These are phyloP conservation scores for Drechmeria coniospora DNA, from an alignment of 2,329 filamentous ascomycete genomes.

Conservation along the genomic window DNA sequence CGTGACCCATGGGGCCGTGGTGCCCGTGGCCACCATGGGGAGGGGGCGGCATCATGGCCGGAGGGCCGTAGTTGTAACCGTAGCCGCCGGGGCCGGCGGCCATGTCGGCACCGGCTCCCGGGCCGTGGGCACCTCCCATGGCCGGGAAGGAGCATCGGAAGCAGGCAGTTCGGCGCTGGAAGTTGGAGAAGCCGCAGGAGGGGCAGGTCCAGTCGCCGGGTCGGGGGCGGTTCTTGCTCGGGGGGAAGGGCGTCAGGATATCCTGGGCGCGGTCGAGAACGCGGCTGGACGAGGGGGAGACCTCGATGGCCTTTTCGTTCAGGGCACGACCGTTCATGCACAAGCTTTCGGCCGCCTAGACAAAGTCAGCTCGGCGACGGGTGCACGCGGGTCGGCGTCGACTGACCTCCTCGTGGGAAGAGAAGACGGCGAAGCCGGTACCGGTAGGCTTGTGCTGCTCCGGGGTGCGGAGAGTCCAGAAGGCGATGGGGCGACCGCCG, in stretches of 20 bases:
- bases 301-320: constrained; percentile 98
- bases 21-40: constrained; percentile 64
- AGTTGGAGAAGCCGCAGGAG: constrained; percentile 97
- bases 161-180: constrained; percentile 93
- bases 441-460: constrained; percentile 99
- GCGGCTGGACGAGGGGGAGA: constrained; percentile 91
- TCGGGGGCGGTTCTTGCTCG: constrained; percentile 93
- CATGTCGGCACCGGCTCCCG: constrained; percentile 53
- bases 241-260: constrained; percentile 92
- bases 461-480: constrained; percentile 94
- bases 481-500: constrained; percentile 90
- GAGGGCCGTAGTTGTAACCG: constrained; percentile 47
- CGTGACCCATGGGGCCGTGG: constrained; percentile 38
- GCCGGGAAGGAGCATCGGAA: constrained; percentile 99
- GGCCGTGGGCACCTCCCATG: constrained; percentile 53
- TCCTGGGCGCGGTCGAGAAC: constrained; percentile 91
- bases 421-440: constrained; percentile 95
- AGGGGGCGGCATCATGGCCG: constrained; percentile 64
- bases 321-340: constrained; percentile 98
- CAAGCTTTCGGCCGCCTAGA: constrained; percentile 82
- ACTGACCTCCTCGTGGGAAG: constrained; percentile 93
- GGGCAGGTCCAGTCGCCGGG: constrained; percentile 99
- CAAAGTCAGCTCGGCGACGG: constrained; percentile 2
- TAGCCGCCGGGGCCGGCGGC: constrained; percentile 45
- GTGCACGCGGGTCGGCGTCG: neutral